phyloP scores from a whole-genome alignment of 345 rosid species.

The Brassica incana region DNA sequence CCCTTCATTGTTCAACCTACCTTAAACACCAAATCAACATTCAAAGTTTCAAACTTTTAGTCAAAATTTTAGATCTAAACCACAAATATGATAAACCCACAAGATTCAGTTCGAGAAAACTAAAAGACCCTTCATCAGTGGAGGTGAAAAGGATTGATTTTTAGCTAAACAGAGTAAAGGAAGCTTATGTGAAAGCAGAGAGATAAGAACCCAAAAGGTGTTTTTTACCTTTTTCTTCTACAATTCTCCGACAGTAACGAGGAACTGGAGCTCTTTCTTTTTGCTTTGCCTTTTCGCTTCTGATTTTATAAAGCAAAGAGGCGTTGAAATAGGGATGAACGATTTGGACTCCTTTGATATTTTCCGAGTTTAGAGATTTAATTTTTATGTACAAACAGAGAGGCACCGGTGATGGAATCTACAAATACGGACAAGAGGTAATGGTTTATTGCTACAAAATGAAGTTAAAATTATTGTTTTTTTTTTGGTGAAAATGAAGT shows the following conservation, averaged over 20 bases:
- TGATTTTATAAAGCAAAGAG: constrained; percentile 15
- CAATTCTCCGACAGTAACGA: constrained; percentile 14
- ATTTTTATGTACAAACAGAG: not conserved
- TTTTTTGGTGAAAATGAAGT: not conserved
- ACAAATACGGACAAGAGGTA: not conserved
- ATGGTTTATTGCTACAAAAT: not conserved
- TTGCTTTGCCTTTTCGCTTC: constrained; percentile 1
- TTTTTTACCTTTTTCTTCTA: constrained; percentile 26
- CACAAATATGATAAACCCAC: not conserved
- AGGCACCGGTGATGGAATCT: not conserved
- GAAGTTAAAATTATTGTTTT: not conserved
- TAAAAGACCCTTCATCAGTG: constrained; percentile 5
- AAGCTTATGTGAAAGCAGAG: not conserved
- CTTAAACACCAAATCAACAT: not conserved
- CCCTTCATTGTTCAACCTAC: constrained; percentile 59
- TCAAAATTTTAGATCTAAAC: constrained; percentile 25
- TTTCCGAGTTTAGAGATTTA: not conserved
- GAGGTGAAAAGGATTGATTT: not conserved
- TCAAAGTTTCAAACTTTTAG: constrained; percentile 18
- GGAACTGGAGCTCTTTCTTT: not conserved
- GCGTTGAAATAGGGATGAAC: constrained; percentile 6
- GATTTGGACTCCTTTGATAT: constrained; percentile 16
- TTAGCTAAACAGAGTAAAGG: not conserved
- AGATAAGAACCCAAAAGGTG: constrained; percentile 14
- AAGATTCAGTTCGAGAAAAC: not conserved